Conservation (phyloP, 208 protist species). For the Trypanosoma avium region DNA sequence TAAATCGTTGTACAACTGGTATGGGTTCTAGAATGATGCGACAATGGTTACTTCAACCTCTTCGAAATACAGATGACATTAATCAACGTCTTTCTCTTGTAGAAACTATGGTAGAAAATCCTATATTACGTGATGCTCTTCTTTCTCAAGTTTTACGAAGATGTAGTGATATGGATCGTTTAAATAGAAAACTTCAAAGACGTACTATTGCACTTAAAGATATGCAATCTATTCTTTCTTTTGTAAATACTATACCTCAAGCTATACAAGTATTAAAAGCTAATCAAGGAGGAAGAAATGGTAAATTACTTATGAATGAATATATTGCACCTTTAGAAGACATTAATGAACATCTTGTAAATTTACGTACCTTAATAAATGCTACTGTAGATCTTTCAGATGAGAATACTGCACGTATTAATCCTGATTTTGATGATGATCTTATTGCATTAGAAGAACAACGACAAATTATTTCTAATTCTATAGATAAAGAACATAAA, state of each 20-base stretch:
- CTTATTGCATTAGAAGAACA: slow-evolving; percentile 83
- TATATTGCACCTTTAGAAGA: slow-evolving; percentile 86
- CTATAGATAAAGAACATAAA: slow-evolving; percentile 81
- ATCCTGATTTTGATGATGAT: slow-evolving; percentile 94
- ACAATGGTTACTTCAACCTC: slow-evolving; percentile 97
- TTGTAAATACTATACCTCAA: slow-evolving; percentile 70
- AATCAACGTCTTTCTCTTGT: slow-evolving; percentile 93
- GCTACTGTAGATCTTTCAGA: slow-evolving; percentile 82
- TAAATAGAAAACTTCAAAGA: slow-evolving; percentile 92
- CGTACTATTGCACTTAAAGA: slow-evolving; percentile 84
- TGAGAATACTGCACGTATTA: slow-evolving; percentile 81
- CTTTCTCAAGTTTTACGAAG: slow-evolving; percentile 81
- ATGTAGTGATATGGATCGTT: slow-evolving; percentile 92
- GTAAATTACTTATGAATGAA: slow-evolving; percentile 81
- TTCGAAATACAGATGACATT: slow-evolving; percentile 92
- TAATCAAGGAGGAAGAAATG: slow-evolving; percentile 59
- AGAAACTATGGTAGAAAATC: slow-evolving; percentile 89
- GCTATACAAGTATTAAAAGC: slow-evolving; percentile 65
- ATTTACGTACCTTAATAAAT: slow-evolving; percentile 81
- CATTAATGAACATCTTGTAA: slow-evolving; percentile 77
- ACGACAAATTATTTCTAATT: slow-evolving; percentile 45
- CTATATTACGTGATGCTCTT: slow-evolving; percentile 81
- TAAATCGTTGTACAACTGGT: slow-evolving; percentile 95
- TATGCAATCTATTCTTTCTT: slow-evolving; percentile 80
- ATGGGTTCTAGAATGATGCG: slow-evolving; percentile 96